Conservation (phyloP, 139 green algal species). For the Gonium pectorale region DNA sequence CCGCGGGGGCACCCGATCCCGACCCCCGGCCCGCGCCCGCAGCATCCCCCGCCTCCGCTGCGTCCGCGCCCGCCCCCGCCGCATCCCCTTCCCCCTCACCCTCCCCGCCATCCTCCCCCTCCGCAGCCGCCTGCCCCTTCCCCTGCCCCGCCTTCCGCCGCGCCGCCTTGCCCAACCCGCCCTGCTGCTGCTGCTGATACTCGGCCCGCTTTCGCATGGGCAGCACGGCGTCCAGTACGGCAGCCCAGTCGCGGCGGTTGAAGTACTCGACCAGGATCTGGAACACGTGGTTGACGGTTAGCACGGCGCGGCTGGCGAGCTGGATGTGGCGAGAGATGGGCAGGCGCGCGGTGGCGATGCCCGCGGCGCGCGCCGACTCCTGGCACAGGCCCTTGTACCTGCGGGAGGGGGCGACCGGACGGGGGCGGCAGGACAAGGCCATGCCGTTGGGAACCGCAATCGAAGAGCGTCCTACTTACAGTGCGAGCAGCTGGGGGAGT, state of each 20-base stretch:
- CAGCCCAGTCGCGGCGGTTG: slow-evolving; percentile 52
- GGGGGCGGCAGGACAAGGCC: no score
- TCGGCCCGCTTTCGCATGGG: slow-evolving; percentile 55
- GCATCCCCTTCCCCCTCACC: neutral
- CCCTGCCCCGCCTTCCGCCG: neutral
- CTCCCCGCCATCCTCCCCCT: neutral
- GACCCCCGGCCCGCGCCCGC: neutral
- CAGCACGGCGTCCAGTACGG: slow-evolving; percentile 54
- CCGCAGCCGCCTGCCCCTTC: neutral
- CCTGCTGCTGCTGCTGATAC: neutral
- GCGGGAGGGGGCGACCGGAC: neutral
- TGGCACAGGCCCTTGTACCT: slow-evolving; percentile 68
- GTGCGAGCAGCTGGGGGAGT: no score
- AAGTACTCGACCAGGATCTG: slow-evolving; percentile 57
- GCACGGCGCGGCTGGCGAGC: slow-evolving; percentile 66
- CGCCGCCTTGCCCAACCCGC: neutral
- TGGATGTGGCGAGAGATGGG: slow-evolving; percentile 79
- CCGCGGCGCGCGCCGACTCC: slow-evolving; percentile 64
- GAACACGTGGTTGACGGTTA: slow-evolving; percentile 93
- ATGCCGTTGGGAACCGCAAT: no score
- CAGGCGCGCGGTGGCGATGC: slow-evolving; percentile 82
- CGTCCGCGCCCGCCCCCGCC: neutral
- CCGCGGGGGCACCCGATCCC: neutral
- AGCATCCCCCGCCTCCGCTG: neutral
- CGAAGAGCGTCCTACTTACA: no score